These are phyloP conservation scores for Calcarisporium arbuscula DNA, from an alignment of 2,329 filamentous ascomycete genomes.

Conservation along the genomic window DNA sequence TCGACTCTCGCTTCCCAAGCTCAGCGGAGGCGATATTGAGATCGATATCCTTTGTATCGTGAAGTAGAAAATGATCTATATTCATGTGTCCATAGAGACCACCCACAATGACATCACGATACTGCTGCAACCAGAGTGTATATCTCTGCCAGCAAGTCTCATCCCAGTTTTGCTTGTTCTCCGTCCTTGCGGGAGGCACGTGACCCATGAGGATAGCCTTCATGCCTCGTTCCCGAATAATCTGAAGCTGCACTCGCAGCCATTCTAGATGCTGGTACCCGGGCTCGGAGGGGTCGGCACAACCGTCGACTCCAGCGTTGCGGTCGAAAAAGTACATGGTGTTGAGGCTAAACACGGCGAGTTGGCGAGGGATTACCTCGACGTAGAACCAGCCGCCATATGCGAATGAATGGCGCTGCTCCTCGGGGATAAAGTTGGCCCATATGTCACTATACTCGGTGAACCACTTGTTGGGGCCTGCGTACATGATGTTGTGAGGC, in stretches of 20 bases:
- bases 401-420: constrained; percentile 83
- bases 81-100: constrained; percentile 95
- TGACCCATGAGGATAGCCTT: constrained; percentile 94
- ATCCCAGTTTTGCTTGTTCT: constrained; percentile 84
- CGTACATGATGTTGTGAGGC: constrained; percentile 86
- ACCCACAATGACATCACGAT: constrained; percentile 78
- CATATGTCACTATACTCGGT: constrained; percentile 72
- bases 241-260: constrained; percentile 81
- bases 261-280: constrained; percentile 96
- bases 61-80: constrained; percentile 91
- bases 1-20: constrained; percentile 15
- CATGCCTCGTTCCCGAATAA: constrained; percentile 76
- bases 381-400: constrained; percentile 92
- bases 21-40: constrained; percentile 39
- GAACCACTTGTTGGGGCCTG: constrained; percentile 84
- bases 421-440: constrained; percentile 82
- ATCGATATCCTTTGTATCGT: constrained; percentile 74
- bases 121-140: constrained; percentile 82
- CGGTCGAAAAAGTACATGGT: constrained; percentile 94
- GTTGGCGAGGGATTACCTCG: constrained; percentile 78
- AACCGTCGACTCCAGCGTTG: constrained; percentile 91
- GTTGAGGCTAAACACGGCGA: constrained; percentile 91
- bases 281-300: constrained; percentile 69
- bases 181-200: constrained; percentile 82
- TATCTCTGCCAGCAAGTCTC: constrained; percentile 99